These are phyloP conservation scores for Ophiognomonia clavigignenti-juglandacearum DNA, from an alignment of 2,329 filamentous ascomycete genomes.

Conservation along the genomic window DNA sequence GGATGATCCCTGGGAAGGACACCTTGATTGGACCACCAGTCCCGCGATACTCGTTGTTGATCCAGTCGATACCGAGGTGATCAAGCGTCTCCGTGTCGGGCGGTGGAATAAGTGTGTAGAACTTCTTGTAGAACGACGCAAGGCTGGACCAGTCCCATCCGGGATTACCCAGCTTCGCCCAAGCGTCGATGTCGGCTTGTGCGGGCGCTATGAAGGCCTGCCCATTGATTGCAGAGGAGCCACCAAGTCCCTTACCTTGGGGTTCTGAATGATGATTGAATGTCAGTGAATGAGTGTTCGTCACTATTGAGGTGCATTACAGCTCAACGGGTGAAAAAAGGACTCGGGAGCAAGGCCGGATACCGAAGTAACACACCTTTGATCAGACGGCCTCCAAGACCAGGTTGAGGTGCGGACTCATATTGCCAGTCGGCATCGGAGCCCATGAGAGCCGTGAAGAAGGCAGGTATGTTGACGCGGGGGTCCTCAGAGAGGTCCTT, in stretches of 20 bases:
- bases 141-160: slow-evolving; percentile 20
- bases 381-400: slow-evolving; percentile 11
- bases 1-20: slow-evolving; percentile 18
- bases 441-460: slow-evolving; percentile 22
- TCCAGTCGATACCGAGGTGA: slow-evolving; percentile 20
- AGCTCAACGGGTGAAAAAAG: no score
- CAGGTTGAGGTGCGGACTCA: slow-evolving; percentile 21
- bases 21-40: slow-evolving; percentile 19
- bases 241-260: slow-evolving; percentile 19
- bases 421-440: slow-evolving; percentile 23
- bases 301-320: no score
- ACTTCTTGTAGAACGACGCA: slow-evolving; percentile 16
- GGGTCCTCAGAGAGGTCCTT: slow-evolving; percentile 23
- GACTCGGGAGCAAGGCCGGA: no score
- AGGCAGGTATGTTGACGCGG: slow-evolving; percentile 21
- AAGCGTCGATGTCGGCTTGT: slow-evolving; percentile 18
- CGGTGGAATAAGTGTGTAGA: slow-evolving; percentile 18
- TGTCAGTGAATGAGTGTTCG: no score
- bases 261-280: no score
- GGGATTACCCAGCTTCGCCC: slow-evolving; percentile 19
- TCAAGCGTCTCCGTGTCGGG: slow-evolving; percentile 15
- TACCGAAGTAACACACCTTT: no score
- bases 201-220: slow-evolving; percentile 18
- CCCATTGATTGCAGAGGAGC: slow-evolving; percentile 21
- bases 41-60: slow-evolving; percentile 18